A percentile compares a stretch with the other conserved stretches of the same genome.
Conservation (phyloP, 1,139 yeast genomes). For the Scheffersomyces stambukii region DNA sequence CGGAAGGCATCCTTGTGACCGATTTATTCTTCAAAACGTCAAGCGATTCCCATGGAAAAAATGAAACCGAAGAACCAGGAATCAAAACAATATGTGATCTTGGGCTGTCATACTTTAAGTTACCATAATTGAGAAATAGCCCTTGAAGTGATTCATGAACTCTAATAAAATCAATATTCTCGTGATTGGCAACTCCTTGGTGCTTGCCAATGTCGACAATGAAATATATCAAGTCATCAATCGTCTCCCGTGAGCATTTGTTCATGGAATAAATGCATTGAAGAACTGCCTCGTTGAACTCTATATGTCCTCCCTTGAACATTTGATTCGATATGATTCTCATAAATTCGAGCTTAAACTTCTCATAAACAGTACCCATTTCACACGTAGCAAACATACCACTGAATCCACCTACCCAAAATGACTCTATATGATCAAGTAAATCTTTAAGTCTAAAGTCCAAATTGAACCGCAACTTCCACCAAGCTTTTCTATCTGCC, state of each 20-base stretch:
- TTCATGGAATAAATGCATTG: constrained; percentile 51
- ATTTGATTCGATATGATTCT: constrained; percentile 23
- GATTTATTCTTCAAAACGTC: constrained; percentile 51
- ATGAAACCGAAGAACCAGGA: constrained; percentile 58
- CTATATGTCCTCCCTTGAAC: constrained; percentile 17
- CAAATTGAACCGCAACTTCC: constrained; percentile 62
- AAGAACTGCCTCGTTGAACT: constrained; percentile 47
- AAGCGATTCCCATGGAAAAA: constrained; percentile 88
- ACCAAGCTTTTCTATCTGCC: constrained; percentile 71
- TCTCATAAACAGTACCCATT: constrained; percentile 21
- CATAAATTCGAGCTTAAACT: constrained; percentile 36
- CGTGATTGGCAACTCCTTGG: constrained; percentile 63
- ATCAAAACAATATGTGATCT: constrained; percentile 61
- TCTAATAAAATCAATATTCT: constrained; percentile 56
- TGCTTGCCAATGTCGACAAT: constrained; percentile 56
- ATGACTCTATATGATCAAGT: constrained; percentile 54
- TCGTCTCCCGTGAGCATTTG: constrained; percentile 6
- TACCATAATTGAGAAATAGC: constrained; percentile 39
- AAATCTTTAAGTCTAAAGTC: constrained; percentile 55
- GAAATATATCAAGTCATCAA: constrained; percentile 62
- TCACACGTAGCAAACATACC: constrained; percentile 48
- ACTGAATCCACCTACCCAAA: constrained; percentile 81
- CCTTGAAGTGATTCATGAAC: constrained; percentile 27
- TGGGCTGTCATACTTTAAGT: constrained; percentile 6
- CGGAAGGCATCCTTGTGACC: constrained; percentile 73